Evolutionary conservation across 306 rosid species (phyloP).

Genomic region (Ziziphus jujuba): DNA sequence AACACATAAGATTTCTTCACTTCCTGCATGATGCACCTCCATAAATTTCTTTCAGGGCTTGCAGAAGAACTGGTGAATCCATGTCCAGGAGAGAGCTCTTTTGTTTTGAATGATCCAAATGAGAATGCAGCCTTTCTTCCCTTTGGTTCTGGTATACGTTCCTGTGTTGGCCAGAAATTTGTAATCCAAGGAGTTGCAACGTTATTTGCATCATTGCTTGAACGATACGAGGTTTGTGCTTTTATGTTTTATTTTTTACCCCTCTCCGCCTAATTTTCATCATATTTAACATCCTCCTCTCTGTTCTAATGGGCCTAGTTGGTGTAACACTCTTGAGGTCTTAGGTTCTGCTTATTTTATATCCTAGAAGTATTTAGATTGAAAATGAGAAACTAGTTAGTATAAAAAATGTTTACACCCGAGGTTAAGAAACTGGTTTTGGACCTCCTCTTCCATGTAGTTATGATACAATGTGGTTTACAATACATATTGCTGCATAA

Average conservation of each 20-base stretch:
- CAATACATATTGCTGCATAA: too few relatives aligned
- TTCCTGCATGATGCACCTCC: conserved; percentile 18
- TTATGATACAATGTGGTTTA: too few relatives aligned
- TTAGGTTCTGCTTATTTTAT: not conserved
- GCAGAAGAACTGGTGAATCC: conserved; percentile 29
- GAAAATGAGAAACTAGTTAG: not conserved
- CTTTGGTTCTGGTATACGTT: conserved; percentile 74
- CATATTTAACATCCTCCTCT: not conserved
- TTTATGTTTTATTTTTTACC: not conserved
- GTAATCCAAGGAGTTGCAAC: conserved; percentile 58
- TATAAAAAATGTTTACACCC: too few relatives aligned
- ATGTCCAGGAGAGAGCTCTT: conserved; percentile 31
- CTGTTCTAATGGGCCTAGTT: not conserved
- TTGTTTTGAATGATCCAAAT: conserved; percentile 57
- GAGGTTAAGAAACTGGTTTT: too few relatives aligned
- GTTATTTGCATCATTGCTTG: conserved; percentile 57
- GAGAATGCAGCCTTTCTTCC: conserved; percentile 69
- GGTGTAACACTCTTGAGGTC: not conserved
- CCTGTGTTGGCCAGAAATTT: conserved; percentile 75
- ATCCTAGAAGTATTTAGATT: not conserved
- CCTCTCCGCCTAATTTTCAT: not conserved
- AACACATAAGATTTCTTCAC: not conserved
- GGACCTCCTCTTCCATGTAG: too few relatives aligned
- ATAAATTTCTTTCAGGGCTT: conserved; percentile 32
- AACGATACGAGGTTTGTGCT: conserved; percentile 60